Conservation (phyloP, 495 filamentous ascomycete genomes). For the Penicillium subrubescens region DNA sequence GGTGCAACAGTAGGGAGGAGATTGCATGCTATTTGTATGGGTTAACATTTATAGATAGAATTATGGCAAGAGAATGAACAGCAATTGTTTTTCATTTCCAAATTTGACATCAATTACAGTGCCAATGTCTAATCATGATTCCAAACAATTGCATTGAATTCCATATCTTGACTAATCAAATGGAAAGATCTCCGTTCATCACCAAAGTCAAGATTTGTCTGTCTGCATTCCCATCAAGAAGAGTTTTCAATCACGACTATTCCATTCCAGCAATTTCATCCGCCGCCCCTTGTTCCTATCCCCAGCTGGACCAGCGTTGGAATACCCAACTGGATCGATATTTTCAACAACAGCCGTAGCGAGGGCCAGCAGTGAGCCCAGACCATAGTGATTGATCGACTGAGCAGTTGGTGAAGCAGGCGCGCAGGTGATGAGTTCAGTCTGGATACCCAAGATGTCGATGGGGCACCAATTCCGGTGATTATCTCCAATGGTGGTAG, state of each 20-base stretch:
- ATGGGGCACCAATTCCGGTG: not conserved
- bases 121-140: not conserved
- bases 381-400: not conserved
- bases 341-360: not conserved
- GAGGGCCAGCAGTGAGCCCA: not conserved
- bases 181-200: not conserved
- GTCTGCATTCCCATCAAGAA: not conserved
- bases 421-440: not conserved
- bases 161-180: not conserved
- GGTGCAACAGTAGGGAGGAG: not conserved
- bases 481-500: not conserved
- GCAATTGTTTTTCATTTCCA: too few species aligned
- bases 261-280: not conserved
- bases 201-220: not conserved
- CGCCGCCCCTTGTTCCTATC: not conserved
- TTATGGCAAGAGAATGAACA: too few species aligned
- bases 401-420: not conserved
- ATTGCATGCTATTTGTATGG: not conserved
- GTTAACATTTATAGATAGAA: not conserved
- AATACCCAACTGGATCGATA: slow-evolving; percentile 1
- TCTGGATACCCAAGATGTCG: not conserved
- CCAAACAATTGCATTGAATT: not conserved
- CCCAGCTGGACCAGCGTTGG: not conserved
- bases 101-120: not conserved
- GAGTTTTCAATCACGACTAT: not conserved